Base-by-base conservation (phyloP, 176 grass and related monocot species). In the Cymbopogon citratus region DNA sequence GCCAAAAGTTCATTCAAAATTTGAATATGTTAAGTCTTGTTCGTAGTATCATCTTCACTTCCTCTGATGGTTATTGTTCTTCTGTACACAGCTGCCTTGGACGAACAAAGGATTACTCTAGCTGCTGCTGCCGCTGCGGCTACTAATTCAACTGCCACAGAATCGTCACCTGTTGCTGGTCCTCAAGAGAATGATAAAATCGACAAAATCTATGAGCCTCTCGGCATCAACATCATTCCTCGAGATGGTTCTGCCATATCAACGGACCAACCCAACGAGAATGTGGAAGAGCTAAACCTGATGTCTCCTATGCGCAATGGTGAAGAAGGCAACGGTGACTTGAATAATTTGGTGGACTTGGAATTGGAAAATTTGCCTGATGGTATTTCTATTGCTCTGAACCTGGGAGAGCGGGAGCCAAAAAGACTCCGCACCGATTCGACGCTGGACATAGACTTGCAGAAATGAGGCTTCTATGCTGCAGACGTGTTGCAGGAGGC, bases 211-310 rank as follows among this genome's bases (percentile, higher is more conserved):
- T 91, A 87, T 31, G 85, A 91, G 73, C 92, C 92, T 68, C 82
- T 94, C 5, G 92, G 87, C n/a, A 78, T 94, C 77, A 88, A 84
- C 71, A 74, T 86, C 26, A 57, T 87, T 83, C 78, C 85, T 11
- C 91, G 89, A n/a, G 87, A 80, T 1, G 77, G 57, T 73, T 88
- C 82, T 14, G 56, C 66, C 79, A 91, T 84, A 63, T 81, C 80
- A 5, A 85, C 28, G 0, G 86, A 91, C 24, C 51, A 81, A 68
- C 61, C 80, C 31, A 79, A 65, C 15, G 92, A 89, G 41, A 92
- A 86, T 26, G 86, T 98, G 12, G 92, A 92, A 82, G 95, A 94
- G 88, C 95, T 83, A 6, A 97, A 83, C 85, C 77, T 98, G 48
- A 95, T 91, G 86, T 88, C 88, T 11, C 87, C 83, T 2, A 82